These are phyloP conservation scores for Schizopora paradoxa DNA, from an alignment of 1,284 basidiomycete genomes.

Conservation along the genomic window DNA sequence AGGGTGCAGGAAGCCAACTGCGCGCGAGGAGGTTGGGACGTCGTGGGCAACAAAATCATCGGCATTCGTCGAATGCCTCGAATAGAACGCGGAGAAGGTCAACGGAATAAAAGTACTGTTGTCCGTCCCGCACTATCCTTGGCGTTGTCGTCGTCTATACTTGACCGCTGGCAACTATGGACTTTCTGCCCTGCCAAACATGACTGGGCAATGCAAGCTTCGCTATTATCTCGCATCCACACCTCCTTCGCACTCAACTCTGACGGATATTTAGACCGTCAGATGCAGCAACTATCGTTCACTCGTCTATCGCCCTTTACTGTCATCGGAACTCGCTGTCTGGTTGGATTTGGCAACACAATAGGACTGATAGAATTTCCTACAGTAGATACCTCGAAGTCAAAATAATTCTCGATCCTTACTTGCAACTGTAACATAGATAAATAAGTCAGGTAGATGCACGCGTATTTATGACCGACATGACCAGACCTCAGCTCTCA, in stretches of 20 bases:
- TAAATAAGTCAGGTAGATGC: too few relatives aligned
- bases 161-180: constrained; percentile 81
- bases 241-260: too few relatives aligned
- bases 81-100: constrained; percentile 29
- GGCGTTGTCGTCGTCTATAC: constrained; percentile 46
- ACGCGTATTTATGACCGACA: constrained; percentile 1
- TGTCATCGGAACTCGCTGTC: constrained; percentile 41
- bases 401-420: constrained; percentile 3
- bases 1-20: constrained; percentile 53
- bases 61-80: constrained; percentile 64
- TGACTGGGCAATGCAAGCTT: constrained; percentile 37
- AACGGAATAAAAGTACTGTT: constrained; percentile 23
- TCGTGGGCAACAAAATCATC: constrained; percentile 46
- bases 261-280: too few relatives aligned
- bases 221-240: constrained; percentile 36
- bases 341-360: constrained; percentile 79
- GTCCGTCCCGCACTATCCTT: constrained; percentile 19
- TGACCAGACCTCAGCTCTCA: neutral
- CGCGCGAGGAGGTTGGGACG: constrained; percentile 73
- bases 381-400: neutral
- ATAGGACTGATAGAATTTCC: constrained; percentile 49
- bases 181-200: constrained; percentile 54
- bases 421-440: constrained; percentile 4
- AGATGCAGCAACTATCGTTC: constrained; percentile 52
- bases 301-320: constrained; percentile 66